phyloP scores from a whole-genome alignment of 495 filamentous ascomycete genomes.

The Cladorrhinum samala region DNA sequence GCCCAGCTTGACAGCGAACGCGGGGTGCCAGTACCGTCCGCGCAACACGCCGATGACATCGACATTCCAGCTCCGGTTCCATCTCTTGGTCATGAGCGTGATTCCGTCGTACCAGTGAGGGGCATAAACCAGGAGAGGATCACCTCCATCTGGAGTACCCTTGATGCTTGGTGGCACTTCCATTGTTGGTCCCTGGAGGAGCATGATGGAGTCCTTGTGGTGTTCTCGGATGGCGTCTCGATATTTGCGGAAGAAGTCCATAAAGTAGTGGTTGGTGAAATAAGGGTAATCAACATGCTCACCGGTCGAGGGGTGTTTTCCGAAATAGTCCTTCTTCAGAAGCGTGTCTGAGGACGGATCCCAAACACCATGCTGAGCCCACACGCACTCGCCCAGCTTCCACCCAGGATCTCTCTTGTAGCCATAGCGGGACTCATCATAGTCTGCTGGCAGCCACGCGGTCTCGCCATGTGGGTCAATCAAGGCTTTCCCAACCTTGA shows the following conservation, averaged over 20 bases:
- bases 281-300: constrained; percentile 68
- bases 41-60: constrained; percentile 90
- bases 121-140: constrained; percentile 83
- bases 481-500: constrained; percentile 74
- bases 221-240: constrained; percentile 63
- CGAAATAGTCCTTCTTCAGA: constrained; percentile 82
- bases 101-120: constrained; percentile 97
- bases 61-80: constrained; percentile 95
- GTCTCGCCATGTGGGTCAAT: constrained; percentile 82
- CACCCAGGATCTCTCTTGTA: constrained; percentile 83
- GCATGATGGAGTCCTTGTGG: constrained; percentile 76
- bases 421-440: constrained; percentile 82
- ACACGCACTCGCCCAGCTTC: constrained; percentile 88
- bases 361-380: constrained; percentile 97
- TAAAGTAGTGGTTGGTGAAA: constrained; percentile 85
- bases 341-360: constrained; percentile 73
- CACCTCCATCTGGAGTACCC: constrained; percentile 73
- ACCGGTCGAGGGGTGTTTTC: constrained; percentile 63
- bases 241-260: constrained; percentile 76
- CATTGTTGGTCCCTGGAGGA: constrained; percentile 86
- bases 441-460: constrained; percentile 73
- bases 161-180: constrained; percentile 88
- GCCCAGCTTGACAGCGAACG: constrained; percentile 86
- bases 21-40: constrained; percentile 78
- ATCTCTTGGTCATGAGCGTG: constrained; percentile 95